Base-by-base conservation (phyloP, 352 stramenopile genomes). In the Globisporangium barbulae region DNA sequence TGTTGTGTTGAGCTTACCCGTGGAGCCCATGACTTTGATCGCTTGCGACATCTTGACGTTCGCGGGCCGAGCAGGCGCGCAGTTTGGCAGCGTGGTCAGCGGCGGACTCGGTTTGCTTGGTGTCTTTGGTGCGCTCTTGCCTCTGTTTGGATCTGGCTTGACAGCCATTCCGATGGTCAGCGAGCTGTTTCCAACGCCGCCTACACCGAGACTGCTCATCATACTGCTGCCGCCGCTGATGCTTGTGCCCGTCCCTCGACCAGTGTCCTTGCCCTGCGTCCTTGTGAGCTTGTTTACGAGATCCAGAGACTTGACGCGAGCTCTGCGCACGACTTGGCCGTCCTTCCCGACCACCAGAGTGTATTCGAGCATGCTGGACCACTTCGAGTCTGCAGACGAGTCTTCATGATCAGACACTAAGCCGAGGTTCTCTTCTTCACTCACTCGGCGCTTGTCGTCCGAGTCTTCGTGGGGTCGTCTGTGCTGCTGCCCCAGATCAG, bases 341-440 rank as follows among this genome's bases (percentile, higher is more conserved):
- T 94, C 85, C 52, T 92, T 94, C 17, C 81, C 85, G 5, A 94
- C 85, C 15, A 92, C 82, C 19, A 94, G 64, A 30, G 85, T 92
- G 63, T 94, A 94, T 61, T 94, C 85, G 4, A 94, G 79, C 85
- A 94, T 94, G 61, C 81, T 91, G 1, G 81, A 91, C 85, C 85
- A 94, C 28, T 91, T 91, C 17, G 83, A 88, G 48, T 94, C 85
- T 30, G 82, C 78, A 5, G 81, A 87, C 12, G 80, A 89, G 63
- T 92, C 83, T 61, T 94, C 85, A 30, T 94, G 85, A 50, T 94
- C 85, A 0, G 79, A 83, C 50, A 79, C 74, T 45, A 94, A 60
- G 0, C 78, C 73, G 8, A 83, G 58, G 33, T 68, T 77, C 37
- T 94, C 83, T 42, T 94, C 85, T 44, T 90, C 79, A 9, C 64